Base-by-base conservation (phyloP, 2,329 filamentous ascomycete genomes). In the Epichloe sp. region DNA sequence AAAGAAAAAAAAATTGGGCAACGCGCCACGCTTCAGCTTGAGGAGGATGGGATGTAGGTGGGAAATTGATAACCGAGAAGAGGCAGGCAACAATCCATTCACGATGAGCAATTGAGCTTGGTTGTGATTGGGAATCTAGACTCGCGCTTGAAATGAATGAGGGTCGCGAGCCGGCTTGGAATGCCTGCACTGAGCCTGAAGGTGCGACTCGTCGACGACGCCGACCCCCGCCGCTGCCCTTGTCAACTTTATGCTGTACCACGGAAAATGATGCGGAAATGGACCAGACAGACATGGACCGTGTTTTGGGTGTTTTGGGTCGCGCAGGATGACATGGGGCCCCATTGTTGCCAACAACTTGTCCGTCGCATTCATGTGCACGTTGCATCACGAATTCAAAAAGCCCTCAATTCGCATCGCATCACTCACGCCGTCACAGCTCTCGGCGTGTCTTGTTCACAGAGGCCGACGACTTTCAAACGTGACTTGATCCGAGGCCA, bases 171-270 rank as follows among this genome's bases (percentile, higher is more conserved):
- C 35, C 7, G 38, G 11, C 12, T 47, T 38, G 17, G 5, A 38
- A 47, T 47, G 36, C 35, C 44, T 45, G 44, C 44, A 38, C 26
- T 37, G 17, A 47, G 45, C 45, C 45, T 47, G 45, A 38, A 31
- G 19, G 45, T 47, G 45, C 35, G 45, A 47, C 45, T 47, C 15
- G 17, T 19, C 41, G 12, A 21, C 41, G 14, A 43, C 41, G 41
- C 19, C 41, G 11, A 6, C 11, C 15, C 42, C 42, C 42, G 14
- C 42, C 10, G 42, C 21, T 31, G 42, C 17, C 42, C 42, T 23
- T 26, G 42, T 44, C 21, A 44, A 6, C 36, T 38, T 31, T 31
- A 43, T 43, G 41, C 41, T 43, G 19, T 19, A 31, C 26, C 26
- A 31, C 8, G 8, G 8, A 31, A 31, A 31, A 31, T 26, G 23